These are phyloP conservation scores for Mycena vulgaris DNA, from an alignment of 768 basidiomycete species.

Conservation along the genomic window DNA sequence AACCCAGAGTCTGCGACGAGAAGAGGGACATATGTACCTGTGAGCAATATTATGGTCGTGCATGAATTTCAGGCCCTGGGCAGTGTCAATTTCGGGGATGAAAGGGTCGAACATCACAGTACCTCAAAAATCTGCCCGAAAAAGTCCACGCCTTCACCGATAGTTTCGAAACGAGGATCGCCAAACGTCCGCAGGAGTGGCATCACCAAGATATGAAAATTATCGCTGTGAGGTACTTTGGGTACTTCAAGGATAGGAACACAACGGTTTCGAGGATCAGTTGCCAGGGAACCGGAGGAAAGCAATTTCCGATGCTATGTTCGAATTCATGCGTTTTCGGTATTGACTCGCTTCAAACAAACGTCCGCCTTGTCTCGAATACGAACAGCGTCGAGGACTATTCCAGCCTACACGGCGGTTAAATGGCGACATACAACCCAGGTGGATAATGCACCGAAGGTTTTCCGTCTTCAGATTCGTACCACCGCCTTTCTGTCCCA, in stretches of 20 bases:
- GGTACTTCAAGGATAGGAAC: neutral
- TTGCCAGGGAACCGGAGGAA: neutral
- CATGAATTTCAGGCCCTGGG: slow-evolving; percentile 5
- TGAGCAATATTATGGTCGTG: slow-evolving; percentile 10
- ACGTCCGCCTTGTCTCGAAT: neutral
- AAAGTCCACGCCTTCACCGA: slow-evolving; percentile 51
- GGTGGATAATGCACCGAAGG: neutral
- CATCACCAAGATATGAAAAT: neutral
- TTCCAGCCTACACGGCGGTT: neutral
- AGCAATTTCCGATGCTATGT: neutral
- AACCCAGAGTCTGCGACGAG: neutral
- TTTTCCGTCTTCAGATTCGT: neutral
- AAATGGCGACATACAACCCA: neutral
- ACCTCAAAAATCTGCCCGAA: slow-evolving; percentile 50
- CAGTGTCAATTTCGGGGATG: neutral
- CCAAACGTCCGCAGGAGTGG: slow-evolving; percentile 23
- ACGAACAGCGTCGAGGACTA: neutral
- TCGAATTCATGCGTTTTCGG: neutral
- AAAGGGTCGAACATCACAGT: neutral
- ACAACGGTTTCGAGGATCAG: neutral
- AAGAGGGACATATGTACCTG: neutral
- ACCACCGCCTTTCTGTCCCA: neutral
- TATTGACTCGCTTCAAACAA: neutral
- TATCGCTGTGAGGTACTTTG: neutral
- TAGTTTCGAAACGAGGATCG: slow-evolving; percentile 44